phyloP scores from a whole-genome alignment of 140 eudicot genomes.

The Cichorium intybus region DNA sequence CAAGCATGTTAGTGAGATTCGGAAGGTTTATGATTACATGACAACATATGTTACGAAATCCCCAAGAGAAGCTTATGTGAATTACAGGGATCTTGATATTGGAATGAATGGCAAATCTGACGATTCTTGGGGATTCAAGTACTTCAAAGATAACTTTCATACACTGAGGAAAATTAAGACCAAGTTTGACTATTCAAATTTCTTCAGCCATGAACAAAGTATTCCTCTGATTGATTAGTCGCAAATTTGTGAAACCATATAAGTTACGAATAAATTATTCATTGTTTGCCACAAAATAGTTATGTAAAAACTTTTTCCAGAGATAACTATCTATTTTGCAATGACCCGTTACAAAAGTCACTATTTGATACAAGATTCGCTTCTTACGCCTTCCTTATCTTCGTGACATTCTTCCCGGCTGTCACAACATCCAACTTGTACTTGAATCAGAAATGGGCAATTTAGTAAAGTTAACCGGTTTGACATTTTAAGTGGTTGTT shows the following conservation, averaged over 20 bases:
- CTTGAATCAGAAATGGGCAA: constrained; percentile 30
- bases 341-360: no score
- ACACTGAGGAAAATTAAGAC: constrained; percentile 19
- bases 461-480: constrained; percentile 18
- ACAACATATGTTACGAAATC: constrained; percentile 13
- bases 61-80: constrained; percentile 42
- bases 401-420: constrained; percentile 65
- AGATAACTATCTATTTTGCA: no score
- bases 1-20: constrained; percentile 20
- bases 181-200: constrained; percentile 19
- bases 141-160: constrained; percentile 17
- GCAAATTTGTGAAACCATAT: no score
- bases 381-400: constrained; percentile 61
- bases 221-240: no score
- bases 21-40: constrained; percentile 35
- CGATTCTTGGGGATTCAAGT: constrained; percentile 16
- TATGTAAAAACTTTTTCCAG: no score
- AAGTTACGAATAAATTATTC: no score
- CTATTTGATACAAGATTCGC: no score
- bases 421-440: constrained; percentile 73
- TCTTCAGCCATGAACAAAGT: constrained; percentile 32
- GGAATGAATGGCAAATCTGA: constrained; percentile 23
- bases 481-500: no score
- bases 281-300: no score
- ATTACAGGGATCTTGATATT: constrained; percentile 43